Conservation (phyloP, 2,329 filamentous ascomycete genomes). For the Fusarium foetens region DNA sequence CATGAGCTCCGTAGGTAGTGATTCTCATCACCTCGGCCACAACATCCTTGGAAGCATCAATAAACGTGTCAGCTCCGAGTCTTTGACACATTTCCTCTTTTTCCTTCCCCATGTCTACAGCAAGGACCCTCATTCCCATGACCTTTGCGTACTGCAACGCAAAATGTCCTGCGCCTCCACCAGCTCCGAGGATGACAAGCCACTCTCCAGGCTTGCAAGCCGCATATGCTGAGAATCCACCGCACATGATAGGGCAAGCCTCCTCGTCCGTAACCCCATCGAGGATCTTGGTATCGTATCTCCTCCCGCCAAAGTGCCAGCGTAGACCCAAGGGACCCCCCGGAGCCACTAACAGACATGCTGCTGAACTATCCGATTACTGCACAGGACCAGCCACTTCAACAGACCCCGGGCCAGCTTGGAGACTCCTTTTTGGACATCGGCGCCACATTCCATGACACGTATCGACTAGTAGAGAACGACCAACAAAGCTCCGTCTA, state of each 20-base stretch:
- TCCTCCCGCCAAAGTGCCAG: neutral
- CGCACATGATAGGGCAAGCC: neutral
- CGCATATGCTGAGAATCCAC: neutral
- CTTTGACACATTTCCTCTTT: neutral
- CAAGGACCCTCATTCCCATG: neutral
- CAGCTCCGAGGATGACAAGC: neutral
- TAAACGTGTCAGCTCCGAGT: neutral
- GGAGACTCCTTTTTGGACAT: neutral
- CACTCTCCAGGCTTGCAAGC: neutral
- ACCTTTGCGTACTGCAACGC: neutral
- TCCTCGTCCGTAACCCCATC: neutral
- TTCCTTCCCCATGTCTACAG: neutral
- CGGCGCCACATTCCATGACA: fast-evolving
- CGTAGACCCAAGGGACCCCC: fast-evolving
- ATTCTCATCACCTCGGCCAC: neutral
- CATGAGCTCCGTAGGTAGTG: neutral
- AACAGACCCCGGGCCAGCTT: neutral
- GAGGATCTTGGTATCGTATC: neutral
- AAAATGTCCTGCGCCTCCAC: neutral
- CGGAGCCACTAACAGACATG: neutral
- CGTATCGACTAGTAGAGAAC: fast-evolving
- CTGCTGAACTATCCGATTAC: fast-evolving
- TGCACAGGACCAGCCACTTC: neutral
- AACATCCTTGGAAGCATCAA: neutral
- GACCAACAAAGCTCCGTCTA: neutral